phyloP scores from a whole-genome alignment of 2,329 filamentous ascomycete genomes.

The Blastomyces silverae region DNA sequence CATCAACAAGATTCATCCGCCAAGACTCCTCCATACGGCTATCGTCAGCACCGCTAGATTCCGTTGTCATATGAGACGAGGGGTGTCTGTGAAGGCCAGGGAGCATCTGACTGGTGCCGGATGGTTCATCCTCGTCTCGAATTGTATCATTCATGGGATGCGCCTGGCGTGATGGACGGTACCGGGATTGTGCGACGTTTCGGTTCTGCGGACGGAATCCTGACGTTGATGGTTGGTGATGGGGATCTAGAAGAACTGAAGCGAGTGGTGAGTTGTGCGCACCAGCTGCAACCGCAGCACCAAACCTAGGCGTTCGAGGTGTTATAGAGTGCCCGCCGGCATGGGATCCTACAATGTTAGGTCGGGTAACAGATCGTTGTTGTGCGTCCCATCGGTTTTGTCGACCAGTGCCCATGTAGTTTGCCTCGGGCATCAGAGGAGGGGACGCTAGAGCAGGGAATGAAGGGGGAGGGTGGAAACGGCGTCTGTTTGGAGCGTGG shows the following conservation, averaged over 20 bases:
- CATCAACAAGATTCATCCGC: constrained; percentile 41
- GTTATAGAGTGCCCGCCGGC: constrained; percentile 28
- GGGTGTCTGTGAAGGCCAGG: constrained; percentile 22
- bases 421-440: constrained; percentile 22
- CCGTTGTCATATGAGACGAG: constrained; percentile 26
- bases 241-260: constrained; percentile 43
- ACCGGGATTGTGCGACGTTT: constrained; percentile 26
- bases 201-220: constrained; percentile 31
- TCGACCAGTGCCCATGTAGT: constrained; percentile 4
- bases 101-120: constrained; percentile 17
- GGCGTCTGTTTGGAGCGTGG: constrained; percentile 40
- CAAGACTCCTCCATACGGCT: constrained; percentile 54
- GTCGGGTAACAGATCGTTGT: constrained; percentile 19
- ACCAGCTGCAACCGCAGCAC: constrained; percentile 13
- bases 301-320: constrained; percentile 27
- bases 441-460: constrained; percentile 61
- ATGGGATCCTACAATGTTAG: constrained; percentile 20
- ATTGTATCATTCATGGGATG: constrained; percentile 28
- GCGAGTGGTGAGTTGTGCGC: constrained; percentile 35
- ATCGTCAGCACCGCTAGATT: constrained; percentile 41
- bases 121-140: constrained; percentile 29
- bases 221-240: constrained; percentile 41
- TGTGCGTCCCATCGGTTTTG: constrained; percentile 28
- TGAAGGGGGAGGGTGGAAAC: constrained; percentile 67
- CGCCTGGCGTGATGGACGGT: constrained; percentile 28